Percentiles rank a stretch among this genome's conserved stretches.
phyloP scores from a whole-genome alignment of 805 yeast genomes.

The Candida hungchunana region DNA sequence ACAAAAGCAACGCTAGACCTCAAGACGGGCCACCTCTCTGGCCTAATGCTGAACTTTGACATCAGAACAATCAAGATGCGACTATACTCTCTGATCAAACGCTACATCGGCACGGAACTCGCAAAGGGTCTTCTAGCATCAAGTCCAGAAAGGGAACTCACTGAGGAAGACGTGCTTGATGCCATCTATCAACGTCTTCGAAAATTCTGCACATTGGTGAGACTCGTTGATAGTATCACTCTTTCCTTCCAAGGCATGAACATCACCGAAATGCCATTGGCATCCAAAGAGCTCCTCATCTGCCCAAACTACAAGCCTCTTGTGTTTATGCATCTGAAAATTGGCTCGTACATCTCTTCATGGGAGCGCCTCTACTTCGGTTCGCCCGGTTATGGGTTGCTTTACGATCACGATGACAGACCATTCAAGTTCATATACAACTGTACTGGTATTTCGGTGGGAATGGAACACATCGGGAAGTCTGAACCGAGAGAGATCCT shows the following conservation, averaged over 20 bases:
- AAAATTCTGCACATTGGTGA: constrained; percentile 12
- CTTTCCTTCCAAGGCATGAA: constrained; percentile 18
- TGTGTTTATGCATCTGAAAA: constrained; percentile 19
- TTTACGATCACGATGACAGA: constrained; percentile 36
- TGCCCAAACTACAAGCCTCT: constrained; percentile 23
- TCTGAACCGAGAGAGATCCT: constrained; percentile 18
- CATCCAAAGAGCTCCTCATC: constrained; percentile 13
- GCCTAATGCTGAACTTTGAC: constrained; percentile 15
- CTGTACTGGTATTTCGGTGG: constrained; percentile 33
- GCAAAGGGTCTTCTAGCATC: too few species aligned
- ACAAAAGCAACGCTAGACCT: constrained; percentile 17
- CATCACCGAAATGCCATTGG: constrained; percentile 22
- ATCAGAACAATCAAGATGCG: constrained; percentile 17
- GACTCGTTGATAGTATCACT: constrained; percentile 16
- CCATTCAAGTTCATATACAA: constrained; percentile 38
- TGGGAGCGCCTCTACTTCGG: constrained; percentile 28
- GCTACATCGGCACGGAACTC: too few species aligned
- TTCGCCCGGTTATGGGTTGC: constrained; percentile 45
- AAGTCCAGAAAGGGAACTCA: neutral
- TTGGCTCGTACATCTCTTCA: constrained; percentile 23
- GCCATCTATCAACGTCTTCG: constrained; percentile 12
- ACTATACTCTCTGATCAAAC: constrained; percentile 13
- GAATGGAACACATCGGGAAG: constrained; percentile 25
- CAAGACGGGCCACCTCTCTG: constrained; percentile 18
- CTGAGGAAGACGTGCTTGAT: constrained; percentile 13